A percentile compares a stretch with the other conserved stretches of the same genome.
Evolutionary conservation across 164 flowering plant species (phyloP).

Genomic region (Piper betle): DNA sequence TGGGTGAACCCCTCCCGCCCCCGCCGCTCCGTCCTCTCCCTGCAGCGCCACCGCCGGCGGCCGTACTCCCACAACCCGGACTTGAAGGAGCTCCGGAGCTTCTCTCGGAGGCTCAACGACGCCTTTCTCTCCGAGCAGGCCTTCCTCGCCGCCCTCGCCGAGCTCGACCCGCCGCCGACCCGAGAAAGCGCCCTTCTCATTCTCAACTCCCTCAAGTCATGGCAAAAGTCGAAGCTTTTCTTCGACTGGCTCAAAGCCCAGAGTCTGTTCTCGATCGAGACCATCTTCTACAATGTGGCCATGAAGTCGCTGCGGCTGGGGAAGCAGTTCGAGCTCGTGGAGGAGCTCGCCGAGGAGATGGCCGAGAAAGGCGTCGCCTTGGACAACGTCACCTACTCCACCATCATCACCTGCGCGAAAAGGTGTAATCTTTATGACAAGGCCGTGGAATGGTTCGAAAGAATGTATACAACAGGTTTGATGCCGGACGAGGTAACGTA

Average conservation of each 20-base stretch:
- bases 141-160: slow-evolving; percentile 28
- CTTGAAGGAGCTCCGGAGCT: slow-evolving; percentile 44
- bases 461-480: slow-evolving; percentile 77
- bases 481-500: slow-evolving; percentile 98
- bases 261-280: slow-evolving; percentile 57
- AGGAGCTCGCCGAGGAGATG: slow-evolving; percentile 78
- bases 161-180: slow-evolving; percentile 46
- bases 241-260: slow-evolving; percentile 78
- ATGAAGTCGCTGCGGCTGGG: slow-evolving; percentile 88
- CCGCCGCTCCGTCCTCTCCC: slow-evolving; percentile 56
- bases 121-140: slow-evolving; percentile 31
- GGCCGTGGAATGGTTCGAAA: slow-evolving; percentile 92
- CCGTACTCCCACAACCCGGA: slow-evolving; percentile 46
- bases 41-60: slow-evolving; percentile 60
- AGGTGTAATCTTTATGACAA: slow-evolving; percentile 53
- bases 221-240: slow-evolving; percentile 63
- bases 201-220: slow-evolving; percentile 54
- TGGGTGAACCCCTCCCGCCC: slow-evolving; percentile 90
- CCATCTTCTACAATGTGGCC: slow-evolving; percentile 80
- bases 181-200: slow-evolving; percentile 66
- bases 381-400: slow-evolving; percentile 88
- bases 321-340: slow-evolving; percentile 57
- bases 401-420: slow-evolving; percentile 92
- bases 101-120: slow-evolving; percentile 49
- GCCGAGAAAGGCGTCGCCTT: slow-evolving; percentile 44